Evolutionary conservation across 208 protist species (phyloP).

Genomic region (Trypanosoma grayi): DNA sequence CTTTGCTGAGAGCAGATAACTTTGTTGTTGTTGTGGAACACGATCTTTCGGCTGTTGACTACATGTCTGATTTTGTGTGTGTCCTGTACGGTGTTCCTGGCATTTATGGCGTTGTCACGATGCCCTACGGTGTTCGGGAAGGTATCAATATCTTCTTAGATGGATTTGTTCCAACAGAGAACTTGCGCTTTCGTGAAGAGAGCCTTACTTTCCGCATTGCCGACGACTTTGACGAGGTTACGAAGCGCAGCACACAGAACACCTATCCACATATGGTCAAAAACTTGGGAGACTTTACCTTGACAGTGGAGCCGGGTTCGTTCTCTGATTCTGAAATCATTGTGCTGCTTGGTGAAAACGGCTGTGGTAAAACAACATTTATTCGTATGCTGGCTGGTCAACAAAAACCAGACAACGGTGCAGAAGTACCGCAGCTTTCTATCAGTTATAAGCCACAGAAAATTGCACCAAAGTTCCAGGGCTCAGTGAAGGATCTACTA

Average conservation of each 20-base stretch:
- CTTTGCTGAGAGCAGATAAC: conserved; percentile 89
- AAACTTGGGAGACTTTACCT: conserved; percentile 93
- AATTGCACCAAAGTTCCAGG: conserved; percentile 98
- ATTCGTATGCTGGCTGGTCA: conserved; percentile 98
- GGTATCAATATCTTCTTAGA: conserved; percentile 99
- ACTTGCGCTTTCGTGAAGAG: conserved; percentile 98
- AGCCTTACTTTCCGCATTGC: conserved; percentile 96
- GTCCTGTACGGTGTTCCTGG: conserved; percentile 98
- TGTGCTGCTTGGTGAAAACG: conserved; percentile 99
- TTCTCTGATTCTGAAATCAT: conserved; percentile 99
- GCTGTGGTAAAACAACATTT: conserved; percentile 99
- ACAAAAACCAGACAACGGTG: conserved; percentile 85
- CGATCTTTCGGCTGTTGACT: conserved; percentile 99
- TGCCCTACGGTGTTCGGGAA: conserved; percentile 99
- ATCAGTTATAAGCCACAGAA: conserved; percentile 99
- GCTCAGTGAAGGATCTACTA: conserved; percentile 95
- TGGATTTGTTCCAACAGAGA: conserved; percentile 99
- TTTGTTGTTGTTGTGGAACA: conserved; percentile 99
- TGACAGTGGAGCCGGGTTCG: conserved; percentile 92
- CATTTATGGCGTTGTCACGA: conserved; percentile 99
- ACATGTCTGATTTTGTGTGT: conserved; percentile 99
- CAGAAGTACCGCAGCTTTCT: conserved; percentile 94
- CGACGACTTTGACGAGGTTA: conserved; percentile 77
- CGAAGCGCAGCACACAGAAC: conserved; percentile 78
- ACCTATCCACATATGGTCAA: conserved; percentile 98